Evolutionary conservation across 2,329 filamentous ascomycete genomes (phyloP).

Genomic region (Laburnicola sp.): DNA sequence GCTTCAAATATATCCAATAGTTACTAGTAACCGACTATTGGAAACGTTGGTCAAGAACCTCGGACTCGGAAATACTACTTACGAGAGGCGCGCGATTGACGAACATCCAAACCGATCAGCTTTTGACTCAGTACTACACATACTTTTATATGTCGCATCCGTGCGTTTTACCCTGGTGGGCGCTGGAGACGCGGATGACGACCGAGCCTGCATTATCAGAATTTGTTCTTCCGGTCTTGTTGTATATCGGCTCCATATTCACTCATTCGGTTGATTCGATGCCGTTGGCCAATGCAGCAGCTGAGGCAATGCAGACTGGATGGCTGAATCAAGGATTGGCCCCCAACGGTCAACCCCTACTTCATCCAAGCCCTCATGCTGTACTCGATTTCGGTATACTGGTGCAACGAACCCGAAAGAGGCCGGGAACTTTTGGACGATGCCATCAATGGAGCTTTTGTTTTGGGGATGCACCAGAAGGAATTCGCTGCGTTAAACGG

Average conservation of each 20-base stretch:
- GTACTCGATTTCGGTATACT: constrained; percentile 74
- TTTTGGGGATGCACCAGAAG: constrained; percentile 72
- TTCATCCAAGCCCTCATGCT: constrained; percentile 75
- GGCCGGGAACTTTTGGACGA: constrained; percentile 67
- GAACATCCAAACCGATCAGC: constrained; percentile 15
- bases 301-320: constrained; percentile 13
- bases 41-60: background rate
- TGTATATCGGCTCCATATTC: constrained; percentile 59
- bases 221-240: constrained; percentile 49
- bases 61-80: background rate
- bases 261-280: constrained; percentile 47
- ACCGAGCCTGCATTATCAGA: constrained; percentile 8
- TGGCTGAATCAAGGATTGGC: constrained; percentile 4
- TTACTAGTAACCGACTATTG: no score
- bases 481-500: constrained; percentile 66
- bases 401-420: constrained; percentile 67
- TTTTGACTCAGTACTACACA: constrained; percentile 22
- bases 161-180: constrained; percentile 23
- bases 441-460: constrained; percentile 70
- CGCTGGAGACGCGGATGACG: constrained; percentile 11
- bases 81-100: constrained; percentile 1
- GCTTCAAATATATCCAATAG: no score
- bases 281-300: constrained; percentile 36
- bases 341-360: constrained; percentile 43
- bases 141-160: constrained; percentile 27